phyloP scores from a whole-genome alignment of 176 grass and related monocot species.

The Panicum miliaceum region DNA sequence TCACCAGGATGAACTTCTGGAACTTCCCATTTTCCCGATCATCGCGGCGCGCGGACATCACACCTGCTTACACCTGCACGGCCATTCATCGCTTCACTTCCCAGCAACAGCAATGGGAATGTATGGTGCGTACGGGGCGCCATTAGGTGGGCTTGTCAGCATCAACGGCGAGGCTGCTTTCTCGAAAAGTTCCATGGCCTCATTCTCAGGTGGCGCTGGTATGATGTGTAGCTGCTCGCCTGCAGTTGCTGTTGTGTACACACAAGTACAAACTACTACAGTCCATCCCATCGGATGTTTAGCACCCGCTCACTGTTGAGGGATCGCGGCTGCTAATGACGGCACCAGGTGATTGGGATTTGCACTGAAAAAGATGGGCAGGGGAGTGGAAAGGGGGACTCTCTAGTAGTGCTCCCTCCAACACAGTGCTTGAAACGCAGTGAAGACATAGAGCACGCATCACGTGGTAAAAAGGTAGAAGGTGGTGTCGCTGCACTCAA shows the following conservation, averaged over 20 bases:
- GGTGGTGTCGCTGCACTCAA: neutral
- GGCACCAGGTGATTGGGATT: neutral
- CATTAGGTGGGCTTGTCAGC: neutral
- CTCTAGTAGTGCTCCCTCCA: neutral
- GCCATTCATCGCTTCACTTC: neutral
- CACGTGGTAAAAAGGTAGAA: neutral
- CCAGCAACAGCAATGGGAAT: constrained; percentile 15
- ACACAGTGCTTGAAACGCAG: neutral
- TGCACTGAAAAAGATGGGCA: neutral
- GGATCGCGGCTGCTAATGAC: neutral
- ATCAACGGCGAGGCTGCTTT: neutral
- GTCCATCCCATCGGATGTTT: neutral
- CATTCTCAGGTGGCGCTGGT: neutral
- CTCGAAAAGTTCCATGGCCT: neutral
- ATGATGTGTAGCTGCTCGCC: neutral
- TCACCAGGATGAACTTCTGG: neutral
- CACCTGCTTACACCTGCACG: neutral
- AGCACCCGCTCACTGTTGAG: neutral
- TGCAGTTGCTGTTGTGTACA: neutral
- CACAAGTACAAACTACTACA: neutral
- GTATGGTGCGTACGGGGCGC: neutral
- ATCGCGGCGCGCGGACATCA: neutral
- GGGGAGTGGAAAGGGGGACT: too few species aligned
- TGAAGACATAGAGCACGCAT: neutral
- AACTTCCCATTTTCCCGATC: neutral